These are phyloP conservation scores for Didymella glomerata DNA, from an alignment of 2,329 filamentous ascomycete species.

Conservation along the genomic window DNA sequence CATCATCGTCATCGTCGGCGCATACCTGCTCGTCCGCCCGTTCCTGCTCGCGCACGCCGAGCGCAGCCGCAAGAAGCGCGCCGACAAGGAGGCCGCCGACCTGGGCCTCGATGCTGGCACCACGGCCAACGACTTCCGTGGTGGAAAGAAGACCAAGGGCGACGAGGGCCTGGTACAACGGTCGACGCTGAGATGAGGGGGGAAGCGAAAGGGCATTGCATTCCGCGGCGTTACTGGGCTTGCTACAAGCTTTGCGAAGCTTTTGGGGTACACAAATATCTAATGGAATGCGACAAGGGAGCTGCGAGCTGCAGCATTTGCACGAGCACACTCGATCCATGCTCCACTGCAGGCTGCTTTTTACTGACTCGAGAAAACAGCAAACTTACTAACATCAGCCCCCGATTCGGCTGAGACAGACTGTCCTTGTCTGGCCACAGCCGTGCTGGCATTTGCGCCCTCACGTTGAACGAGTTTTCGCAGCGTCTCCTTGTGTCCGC, in stretches of 20 bases:
- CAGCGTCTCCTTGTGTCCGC: not conserved
- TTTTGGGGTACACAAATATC: constrained; percentile 29
- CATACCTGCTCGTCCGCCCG: constrained; percentile 74
- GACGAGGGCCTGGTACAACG: constrained; percentile 76
- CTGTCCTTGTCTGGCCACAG: not conserved
- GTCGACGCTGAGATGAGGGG: constrained; percentile 58
- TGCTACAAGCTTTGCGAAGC: constrained; percentile 33
- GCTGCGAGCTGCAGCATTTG: constrained; percentile 14
- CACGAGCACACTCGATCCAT: constrained; percentile 16
- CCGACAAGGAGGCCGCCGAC: constrained; percentile 62
- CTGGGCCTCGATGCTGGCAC: constrained; percentile 45
- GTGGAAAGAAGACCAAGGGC: constrained; percentile 53
- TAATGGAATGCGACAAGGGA: constrained; percentile 24
- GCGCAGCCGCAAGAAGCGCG: constrained; percentile 68
- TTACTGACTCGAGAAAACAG: not conserved
- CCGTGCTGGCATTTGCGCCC: not conserved
- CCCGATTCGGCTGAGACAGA: constrained; percentile 5
- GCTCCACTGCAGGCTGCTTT: constrained; percentile 3
- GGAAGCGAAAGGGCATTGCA: constrained; percentile 16
- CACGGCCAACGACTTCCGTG: constrained; percentile 46
- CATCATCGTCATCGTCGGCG: constrained; percentile 74
- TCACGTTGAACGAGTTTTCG: not conserved
- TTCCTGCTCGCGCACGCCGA: constrained; percentile 75
- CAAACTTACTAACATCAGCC: not conserved
- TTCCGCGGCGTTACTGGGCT: constrained; percentile 25